Base-by-base conservation (phyloP, 2,329 filamentous ascomycete genomes). In the Escovopsis weberi region DNA sequence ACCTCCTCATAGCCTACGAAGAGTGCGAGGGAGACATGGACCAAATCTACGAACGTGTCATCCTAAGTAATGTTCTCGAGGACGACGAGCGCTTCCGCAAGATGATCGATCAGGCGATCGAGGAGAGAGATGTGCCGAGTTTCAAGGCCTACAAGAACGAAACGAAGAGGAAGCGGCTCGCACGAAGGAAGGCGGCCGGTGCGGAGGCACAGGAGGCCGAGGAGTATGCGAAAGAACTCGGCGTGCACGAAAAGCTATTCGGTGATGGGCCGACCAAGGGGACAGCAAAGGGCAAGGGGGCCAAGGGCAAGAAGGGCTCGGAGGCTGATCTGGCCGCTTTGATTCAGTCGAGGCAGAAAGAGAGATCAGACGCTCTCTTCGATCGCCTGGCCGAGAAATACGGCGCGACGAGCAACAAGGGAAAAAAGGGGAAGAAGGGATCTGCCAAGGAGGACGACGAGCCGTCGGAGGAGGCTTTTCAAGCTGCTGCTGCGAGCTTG, bases 81-180 rank as follows among this genome's bases (percentile, higher is more conserved):
- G 91, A 98, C 51, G 91, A 98, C 52, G 80, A 82, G 43, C 72
- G 91, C 8, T 95, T 94, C 63, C 74, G 85, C 12, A 62, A 56
- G 12, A 85, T 94, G 37, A 86, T 98, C 43, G 77, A 94, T 55
- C 69, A 77, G 33, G 91, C 87, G 3, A 91, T 98, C 54, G 67
- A 70, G 33, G 69, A 65, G 4, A 75, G 76, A 1, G 75, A 84
- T 33, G 80, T 93, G 0, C 62, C 78, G 37, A 66, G 67, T 0
- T 88, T 78, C 58, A 65, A 71, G 18, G 70, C 72, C 5, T 98
- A 93, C 57, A 75, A 74, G 2, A 71, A 80, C 26, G 87, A 95
- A 64, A 73, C 70, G n/a, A 77, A 78, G 53, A 75, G 70, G 54
- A 74, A 75, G 42, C 74, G 73, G 46, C 63, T 75, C 43, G 67